These are phyloP conservation scores for Pseudonitzschia pungens DNA, from an alignment of 108 stramenopile genomes.

Conservation along the genomic window DNA sequence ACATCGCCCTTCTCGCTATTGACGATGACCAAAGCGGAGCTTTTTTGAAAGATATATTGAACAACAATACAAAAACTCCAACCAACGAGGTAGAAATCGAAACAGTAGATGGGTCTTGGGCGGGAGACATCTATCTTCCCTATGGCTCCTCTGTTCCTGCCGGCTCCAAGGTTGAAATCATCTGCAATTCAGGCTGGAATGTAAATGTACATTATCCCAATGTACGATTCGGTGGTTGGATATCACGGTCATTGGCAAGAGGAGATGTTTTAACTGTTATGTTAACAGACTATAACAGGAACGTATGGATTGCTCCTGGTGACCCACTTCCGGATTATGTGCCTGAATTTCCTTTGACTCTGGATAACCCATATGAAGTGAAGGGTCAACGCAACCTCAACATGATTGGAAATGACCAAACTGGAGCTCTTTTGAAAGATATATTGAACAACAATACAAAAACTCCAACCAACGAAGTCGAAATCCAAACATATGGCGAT, in stretches of 20 bases:
- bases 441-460: not conserved
- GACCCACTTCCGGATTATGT: no score
- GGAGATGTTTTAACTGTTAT: not conserved
- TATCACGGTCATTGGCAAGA: not conserved
- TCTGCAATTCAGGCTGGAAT: not conserved
- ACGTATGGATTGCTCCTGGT: no score
- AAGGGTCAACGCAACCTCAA: not conserved
- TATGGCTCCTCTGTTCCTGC: not conserved
- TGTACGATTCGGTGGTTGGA: not conserved
- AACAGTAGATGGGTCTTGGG: constrained; percentile 8
- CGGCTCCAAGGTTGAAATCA: not conserved
- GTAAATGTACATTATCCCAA: not conserved
- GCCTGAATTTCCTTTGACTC: not conserved
- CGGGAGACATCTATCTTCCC: not conserved
- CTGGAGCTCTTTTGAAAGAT: not conserved
- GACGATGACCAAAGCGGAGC: not conserved
- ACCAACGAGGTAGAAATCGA: not conserved
- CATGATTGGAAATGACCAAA: not conserved
- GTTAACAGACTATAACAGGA: not conserved
- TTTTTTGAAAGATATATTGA: not conserved
- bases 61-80: not conserved
- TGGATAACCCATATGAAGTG: constrained; percentile 4
- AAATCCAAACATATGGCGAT: constrained; percentile 7
- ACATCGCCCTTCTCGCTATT: not conserved
- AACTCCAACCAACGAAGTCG: not conserved